A percentile compares a stretch with the other conserved stretches of the same genome.
These are phyloP conservation scores for Cucumis hystrix DNA, from an alignment of 306 rosid genomes.

Conservation along the genomic window DNA sequence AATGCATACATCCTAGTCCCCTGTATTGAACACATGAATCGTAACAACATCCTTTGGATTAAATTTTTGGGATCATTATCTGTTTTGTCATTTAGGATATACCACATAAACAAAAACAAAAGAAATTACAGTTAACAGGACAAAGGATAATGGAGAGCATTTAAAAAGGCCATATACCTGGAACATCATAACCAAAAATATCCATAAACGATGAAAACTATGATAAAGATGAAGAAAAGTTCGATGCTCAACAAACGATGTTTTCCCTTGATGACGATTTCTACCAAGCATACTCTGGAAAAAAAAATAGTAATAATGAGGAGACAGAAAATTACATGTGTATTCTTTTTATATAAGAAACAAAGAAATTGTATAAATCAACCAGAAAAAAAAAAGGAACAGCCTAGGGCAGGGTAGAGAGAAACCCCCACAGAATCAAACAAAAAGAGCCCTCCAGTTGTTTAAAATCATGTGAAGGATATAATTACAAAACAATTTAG, in stretches of 20 bases:
- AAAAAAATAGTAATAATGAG: neutral
- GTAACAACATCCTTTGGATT: too few species aligned
- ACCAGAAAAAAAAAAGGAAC: too few species aligned
- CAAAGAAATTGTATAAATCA: too few species aligned
- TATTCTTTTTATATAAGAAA: neutral
- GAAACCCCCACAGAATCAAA: too few species aligned
- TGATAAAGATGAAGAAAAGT: conserved; percentile 92
- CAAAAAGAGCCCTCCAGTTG: too few species aligned
- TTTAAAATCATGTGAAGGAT: too few species aligned
- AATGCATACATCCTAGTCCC: neutral
- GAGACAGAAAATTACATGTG: neutral
- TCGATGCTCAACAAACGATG: conserved; percentile 96
- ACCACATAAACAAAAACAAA: neutral
- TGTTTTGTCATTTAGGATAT: too few species aligned
- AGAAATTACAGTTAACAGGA: neutral
- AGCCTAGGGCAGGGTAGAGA: too few species aligned
- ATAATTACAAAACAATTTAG: too few species aligned
- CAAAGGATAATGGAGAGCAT: neutral
- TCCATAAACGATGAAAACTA: conserved; percentile 91
- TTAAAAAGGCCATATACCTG: conserved; percentile 41
- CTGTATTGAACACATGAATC: too few species aligned
- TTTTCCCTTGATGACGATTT: conserved; percentile 60
- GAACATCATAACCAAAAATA: conserved; percentile 94
- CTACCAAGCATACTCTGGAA: conserved; percentile 54
- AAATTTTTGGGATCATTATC: too few species aligned